Conservation (phyloP, 495 filamentous ascomycete species). For the Chaetomidium leptoderma region DNA sequence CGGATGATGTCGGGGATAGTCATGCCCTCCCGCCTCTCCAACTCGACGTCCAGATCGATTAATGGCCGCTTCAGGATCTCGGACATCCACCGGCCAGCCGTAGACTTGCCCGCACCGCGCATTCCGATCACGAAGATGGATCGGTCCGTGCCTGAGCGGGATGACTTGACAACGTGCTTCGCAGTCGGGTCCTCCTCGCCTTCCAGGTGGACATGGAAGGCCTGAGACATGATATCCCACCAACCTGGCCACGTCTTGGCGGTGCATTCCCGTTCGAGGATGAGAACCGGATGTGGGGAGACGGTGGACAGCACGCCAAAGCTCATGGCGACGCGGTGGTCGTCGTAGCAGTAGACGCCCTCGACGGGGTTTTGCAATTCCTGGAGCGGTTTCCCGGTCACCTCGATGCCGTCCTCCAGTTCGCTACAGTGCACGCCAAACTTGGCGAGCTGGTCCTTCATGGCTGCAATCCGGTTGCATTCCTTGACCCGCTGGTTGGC, state of each 20-base stretch:
- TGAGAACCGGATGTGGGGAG: conserved; percentile 68
- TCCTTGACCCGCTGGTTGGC: conserved; percentile 99
- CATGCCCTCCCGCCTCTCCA: conserved; percentile 67
- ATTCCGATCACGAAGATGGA: conserved; percentile 96
- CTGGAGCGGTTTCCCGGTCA: conserved; percentile 62
- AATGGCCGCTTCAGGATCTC: conserved; percentile 69
- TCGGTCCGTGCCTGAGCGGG: conserved; percentile 38
- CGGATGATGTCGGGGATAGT: conserved; percentile 83
- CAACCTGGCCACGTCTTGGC: conserved; percentile 99
- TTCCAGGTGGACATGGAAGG: conserved; percentile 68
- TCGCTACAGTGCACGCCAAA: conserved; percentile 86
- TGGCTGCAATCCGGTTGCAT: conserved; percentile 93
- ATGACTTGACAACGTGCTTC: conserved; percentile 38
- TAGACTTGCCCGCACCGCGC: conserved; percentile 96
- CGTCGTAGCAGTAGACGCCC: conserved; percentile 90
- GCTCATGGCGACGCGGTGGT: conserved; percentile 97
- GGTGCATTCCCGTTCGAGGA: conserved; percentile 85
- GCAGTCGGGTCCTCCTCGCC: conserved; percentile 59
- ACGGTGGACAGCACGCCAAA: conserved; percentile 84
- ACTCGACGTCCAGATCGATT: conserved; percentile 80
- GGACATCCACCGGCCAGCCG: conserved; percentile 78
- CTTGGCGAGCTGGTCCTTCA: conserved; percentile 95
- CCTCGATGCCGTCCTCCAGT: conserved; percentile 87
- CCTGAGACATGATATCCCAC: conserved; percentile 83
- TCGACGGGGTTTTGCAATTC: conserved; percentile 57